Evolutionary conservation across 306 rosid genomes (phyloP), one percentile per base, ranked within the genome.

Genomic region (Ormosia semicastrata): DNA sequence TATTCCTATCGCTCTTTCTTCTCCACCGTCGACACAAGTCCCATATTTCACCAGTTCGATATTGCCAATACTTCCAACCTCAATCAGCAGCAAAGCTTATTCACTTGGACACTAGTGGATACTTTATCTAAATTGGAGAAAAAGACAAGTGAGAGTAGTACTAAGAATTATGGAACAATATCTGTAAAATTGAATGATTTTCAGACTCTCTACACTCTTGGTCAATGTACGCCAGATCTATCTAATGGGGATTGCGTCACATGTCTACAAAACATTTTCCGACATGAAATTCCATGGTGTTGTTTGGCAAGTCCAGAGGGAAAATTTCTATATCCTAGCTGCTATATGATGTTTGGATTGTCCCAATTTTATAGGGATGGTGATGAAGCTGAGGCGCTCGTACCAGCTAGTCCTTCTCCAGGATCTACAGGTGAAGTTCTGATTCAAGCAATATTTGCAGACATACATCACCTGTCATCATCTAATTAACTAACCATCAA

Each of bases 261-360:
- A 0, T 80, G 84, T 41, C 6, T 71, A 17, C 1, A 3, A 0
- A 49, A 43, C 33, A 60, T 80, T 13, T n/a, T 60, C 34, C 1
- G 6, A 13, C 3, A 37, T 1, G 64, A 47, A 62, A 80, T 75
- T 33, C 73, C 81, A 11, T 76, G 73, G 81, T 63, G 63, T 76
- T 34, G 73, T 63, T 3, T 76, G 50, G 62, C 5, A 3, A 76
- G 50, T 60, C 10, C 58, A 75, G 69, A 44, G 59, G 80, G 79
- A 11, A 58, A 13, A 41, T 56, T 74, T 17, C 1, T 73, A 0
- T 2, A 15, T 56, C 80, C 80, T 14, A 76, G 75, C 75, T 70
- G 75, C 75, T 29, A 47, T 32, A 1, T 47, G 13, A 70, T 30
- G 75, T 70, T 70, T 70, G 75, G 41, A 30, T 70, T 70, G 44